Percentiles rank a stretch among this genome's conserved stretches.
These are phyloP conservation scores for Hortiboletus flavorubellus DNA, from an alignment of 768 basidiomycete species.

Conservation along the genomic window DNA sequence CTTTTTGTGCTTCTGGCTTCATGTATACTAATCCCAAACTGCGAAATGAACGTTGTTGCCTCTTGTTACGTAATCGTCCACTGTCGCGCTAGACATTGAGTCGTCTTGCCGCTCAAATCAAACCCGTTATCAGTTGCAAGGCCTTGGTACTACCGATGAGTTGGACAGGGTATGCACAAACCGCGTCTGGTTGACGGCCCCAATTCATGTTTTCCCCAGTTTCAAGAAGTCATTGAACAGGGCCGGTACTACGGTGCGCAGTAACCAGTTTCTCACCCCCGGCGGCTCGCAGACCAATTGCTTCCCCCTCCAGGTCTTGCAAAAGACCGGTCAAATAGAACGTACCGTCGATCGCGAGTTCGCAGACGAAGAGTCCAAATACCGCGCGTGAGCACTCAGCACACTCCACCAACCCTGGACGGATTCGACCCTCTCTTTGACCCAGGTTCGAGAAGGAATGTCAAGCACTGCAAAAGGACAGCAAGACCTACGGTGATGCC, in stretches of 20 bases:
- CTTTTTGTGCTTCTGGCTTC: neutral
- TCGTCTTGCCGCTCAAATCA: neutral
- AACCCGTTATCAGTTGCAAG: neutral
- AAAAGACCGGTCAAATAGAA: conserved; percentile 98
- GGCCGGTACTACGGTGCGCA: conserved; percentile 80
- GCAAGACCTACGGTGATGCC: conserved; percentile 91
- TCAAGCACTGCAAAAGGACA: conserved; percentile 88
- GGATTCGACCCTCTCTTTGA: neutral
- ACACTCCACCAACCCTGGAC: neutral
- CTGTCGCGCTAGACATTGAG: neutral
- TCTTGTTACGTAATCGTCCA: conserved; percentile 17
- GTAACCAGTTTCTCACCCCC: conserved; percentile 8
- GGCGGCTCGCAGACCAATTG: conserved; percentile 1
- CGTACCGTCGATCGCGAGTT: conserved; percentile 94
- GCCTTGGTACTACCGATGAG: conserved; percentile 36
- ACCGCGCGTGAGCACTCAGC: conserved; percentile 61
- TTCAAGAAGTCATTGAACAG: conserved; percentile 94
- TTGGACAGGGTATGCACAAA: conserved; percentile 47
- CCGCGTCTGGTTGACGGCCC: neutral
- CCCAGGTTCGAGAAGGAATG: conserved; percentile 95
- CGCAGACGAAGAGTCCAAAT: conserved; percentile 87
- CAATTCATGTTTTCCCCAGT: conserved; percentile 36
- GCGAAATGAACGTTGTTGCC: neutral
- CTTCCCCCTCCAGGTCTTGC: conserved; percentile 61
- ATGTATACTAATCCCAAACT: neutral